A percentile compares a stretch with the other conserved stretches of the same genome.
Evolutionary conservation across 1,284 basidiomycete genomes (phyloP).

Genomic region (Boletus semigastroideus): DNA sequence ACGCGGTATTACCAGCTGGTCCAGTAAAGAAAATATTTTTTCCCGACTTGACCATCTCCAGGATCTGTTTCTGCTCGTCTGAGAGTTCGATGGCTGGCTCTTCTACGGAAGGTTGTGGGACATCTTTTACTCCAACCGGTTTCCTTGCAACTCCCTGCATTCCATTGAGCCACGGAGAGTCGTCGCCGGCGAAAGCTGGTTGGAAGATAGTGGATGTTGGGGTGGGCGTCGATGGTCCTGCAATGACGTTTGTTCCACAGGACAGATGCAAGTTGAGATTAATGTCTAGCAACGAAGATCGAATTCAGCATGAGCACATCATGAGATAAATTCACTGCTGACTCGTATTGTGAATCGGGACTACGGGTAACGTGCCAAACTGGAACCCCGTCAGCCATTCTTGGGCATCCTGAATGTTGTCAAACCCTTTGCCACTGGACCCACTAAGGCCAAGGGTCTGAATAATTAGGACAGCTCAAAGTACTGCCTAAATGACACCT

Average conservation of each 20-base stretch:
- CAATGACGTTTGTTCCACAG: background rate
- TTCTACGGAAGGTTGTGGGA: background rate
- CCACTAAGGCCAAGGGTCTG: constrained; percentile 34
- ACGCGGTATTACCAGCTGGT: constrained; percentile 55
- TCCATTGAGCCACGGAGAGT: background rate
- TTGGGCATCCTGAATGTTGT: constrained; percentile 30
- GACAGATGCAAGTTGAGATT: constrained; percentile 25
- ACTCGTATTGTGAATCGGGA: constrained; percentile 20
- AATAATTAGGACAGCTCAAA: background rate
- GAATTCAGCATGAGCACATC: background rate
- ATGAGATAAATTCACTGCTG: constrained; percentile 1
- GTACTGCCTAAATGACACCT: constrained; percentile 5
- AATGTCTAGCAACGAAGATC: constrained; percentile 15
- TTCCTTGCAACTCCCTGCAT: background rate
- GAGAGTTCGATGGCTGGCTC: constrained; percentile 35
- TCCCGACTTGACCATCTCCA: constrained; percentile 54
- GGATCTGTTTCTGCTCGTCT: constrained; percentile 56
- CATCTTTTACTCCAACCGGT: background rate
- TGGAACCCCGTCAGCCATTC: constrained; percentile 23
- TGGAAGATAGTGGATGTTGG: background rate
- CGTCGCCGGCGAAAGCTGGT: background rate
- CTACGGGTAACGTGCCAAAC: constrained; percentile 1
- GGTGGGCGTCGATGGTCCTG: constrained; percentile 5
- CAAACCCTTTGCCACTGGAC: constrained; percentile 34
- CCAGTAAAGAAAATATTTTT: constrained; percentile 82